Evolutionary conservation across 495 filamentous ascomycete genomes (phyloP), one percentile per base, ranked within the genome.

Genomic region (Penicillium goetzii): DNA sequence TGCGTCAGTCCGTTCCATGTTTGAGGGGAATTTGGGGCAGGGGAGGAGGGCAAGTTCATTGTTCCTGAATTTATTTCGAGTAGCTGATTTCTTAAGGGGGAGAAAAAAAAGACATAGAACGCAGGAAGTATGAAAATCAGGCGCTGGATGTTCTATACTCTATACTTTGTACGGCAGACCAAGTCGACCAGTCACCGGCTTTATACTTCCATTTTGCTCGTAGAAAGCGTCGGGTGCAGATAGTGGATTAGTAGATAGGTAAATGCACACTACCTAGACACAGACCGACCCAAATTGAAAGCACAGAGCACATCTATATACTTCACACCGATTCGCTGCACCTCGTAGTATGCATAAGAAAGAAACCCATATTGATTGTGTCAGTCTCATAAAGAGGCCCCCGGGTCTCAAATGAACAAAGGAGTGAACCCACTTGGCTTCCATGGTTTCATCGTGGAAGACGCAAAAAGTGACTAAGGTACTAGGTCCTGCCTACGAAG

Each of bases 1-100:
- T 63, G 64, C 63, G 64, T 72, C 68, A 69, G 65, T 52, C 50
- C 17, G 38, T 64, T 68, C 68, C 65, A 70, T 43, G 65, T 64
- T 65, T 25, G 43, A 25, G 43, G 12, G 21, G 19, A 47, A 12
- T 10, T 64, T 21, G 12, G 10, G 52, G 21, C 54, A 52, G 62
- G 62, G 56, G 61, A 38, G 21, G 49, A 52, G 62, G 62, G 56
- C 58, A 38, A 25, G 8, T 61, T 19, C 32, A 28, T 17, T 54
- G 68, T 72, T 58, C 65, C 53, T 66, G 60, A 25, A 59, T 32
- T 53, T 21, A 14, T 19, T 53, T n/a, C n/a, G n/a, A n/a, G n/a
- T n/a, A n/a, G n/a, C 4, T 53, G 5, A 12, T 17, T 51, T 15
- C 3, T 28, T 23, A 50, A 23, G 47, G 47, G 25, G 26, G 14